Conservation (phyloP, 108 stramenopile species). For the Nitzschia palea region DNA sequence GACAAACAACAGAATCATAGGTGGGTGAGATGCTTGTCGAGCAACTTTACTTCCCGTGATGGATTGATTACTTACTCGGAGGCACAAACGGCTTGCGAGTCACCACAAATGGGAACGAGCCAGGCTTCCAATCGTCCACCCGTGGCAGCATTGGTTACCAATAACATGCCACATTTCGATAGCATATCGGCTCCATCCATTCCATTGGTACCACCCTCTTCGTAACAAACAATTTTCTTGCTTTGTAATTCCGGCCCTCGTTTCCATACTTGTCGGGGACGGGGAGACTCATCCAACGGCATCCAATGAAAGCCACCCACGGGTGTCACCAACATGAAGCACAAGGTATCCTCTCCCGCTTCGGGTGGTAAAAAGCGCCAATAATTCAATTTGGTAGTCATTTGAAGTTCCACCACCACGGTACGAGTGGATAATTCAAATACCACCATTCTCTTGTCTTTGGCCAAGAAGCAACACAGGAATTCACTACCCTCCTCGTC, state of each 20-base stretch:
- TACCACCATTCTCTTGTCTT: conserved; percentile 85
- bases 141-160: conserved; percentile 58
- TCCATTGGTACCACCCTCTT: conserved; percentile 91
- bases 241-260: conserved; percentile 74
- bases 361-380: conserved; percentile 89
- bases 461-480: conserved; percentile 87
- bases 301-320: conserved; percentile 90
- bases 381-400: conserved; percentile 92
- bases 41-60: too few relatives aligned
- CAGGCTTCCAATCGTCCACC: conserved; percentile 75
- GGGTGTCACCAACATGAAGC: conserved; percentile 85
- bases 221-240: conserved; percentile 86
- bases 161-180: conserved; percentile 72
- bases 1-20: not conserved
- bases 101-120: conserved; percentile 71
- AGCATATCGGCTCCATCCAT: conserved; percentile 55
- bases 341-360: conserved; percentile 71
- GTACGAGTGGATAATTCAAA: conserved; percentile 77
- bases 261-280: conserved; percentile 86
- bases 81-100: conserved; percentile 58
- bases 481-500: conserved; percentile 78
- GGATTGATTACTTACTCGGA: conserved; percentile 40
- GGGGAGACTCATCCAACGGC: conserved; percentile 81
- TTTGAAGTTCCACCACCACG: conserved; percentile 86
- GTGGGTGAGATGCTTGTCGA: not conserved